Conservation (phyloP, 805 yeast species). For the Wickerhamiella hasegawae region DNA sequence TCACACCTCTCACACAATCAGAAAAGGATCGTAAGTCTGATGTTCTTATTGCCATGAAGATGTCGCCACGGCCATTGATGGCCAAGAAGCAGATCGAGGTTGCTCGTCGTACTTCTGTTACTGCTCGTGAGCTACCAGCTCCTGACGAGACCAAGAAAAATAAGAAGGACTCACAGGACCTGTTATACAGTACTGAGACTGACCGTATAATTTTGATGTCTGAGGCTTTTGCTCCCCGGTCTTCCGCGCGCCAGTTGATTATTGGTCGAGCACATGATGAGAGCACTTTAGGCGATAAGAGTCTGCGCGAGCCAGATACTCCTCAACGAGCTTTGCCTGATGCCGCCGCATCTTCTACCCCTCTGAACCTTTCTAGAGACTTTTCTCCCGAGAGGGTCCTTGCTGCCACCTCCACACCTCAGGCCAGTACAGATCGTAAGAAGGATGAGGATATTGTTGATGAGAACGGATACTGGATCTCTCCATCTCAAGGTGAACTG, state of each 20-base stretch:
- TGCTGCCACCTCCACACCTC: neutral
- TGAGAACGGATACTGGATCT: slow-evolving; percentile 72
- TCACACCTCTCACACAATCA: slow-evolving; percentile 31
- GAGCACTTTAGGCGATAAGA: slow-evolving; percentile 1
- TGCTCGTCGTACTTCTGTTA: too few relatives aligned
- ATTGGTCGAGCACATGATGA: slow-evolving; percentile 29
- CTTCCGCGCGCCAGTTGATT: slow-evolving; percentile 34
- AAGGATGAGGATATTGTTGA: slow-evolving; percentile 32
- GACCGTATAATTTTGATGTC: slow-evolving; percentile 56
- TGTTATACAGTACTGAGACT: slow-evolving; percentile 31
- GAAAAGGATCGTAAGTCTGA: too few relatives aligned
- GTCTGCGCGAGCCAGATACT: neutral
- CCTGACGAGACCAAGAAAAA: neutral
- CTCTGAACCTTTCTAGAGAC: neutral
- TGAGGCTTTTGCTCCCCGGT: slow-evolving; percentile 54
- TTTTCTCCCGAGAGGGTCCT: neutral
- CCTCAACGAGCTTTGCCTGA: neutral
- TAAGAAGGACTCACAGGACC: slow-evolving; percentile 10
- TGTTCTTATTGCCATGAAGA: slow-evolving; percentile 20
- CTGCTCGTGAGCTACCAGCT: neutral
- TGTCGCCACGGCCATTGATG: slow-evolving; percentile 44
- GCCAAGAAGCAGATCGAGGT: too few relatives aligned
- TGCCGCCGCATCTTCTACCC: neutral
- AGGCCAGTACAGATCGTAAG: neutral
- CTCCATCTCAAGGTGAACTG: slow-evolving; percentile 57